Evolutionary conservation across 2,329 filamentous ascomycete species (phyloP), one percentile per base, ranked within the genome.

Genomic region (Ramularia collo-cygni): DNA sequence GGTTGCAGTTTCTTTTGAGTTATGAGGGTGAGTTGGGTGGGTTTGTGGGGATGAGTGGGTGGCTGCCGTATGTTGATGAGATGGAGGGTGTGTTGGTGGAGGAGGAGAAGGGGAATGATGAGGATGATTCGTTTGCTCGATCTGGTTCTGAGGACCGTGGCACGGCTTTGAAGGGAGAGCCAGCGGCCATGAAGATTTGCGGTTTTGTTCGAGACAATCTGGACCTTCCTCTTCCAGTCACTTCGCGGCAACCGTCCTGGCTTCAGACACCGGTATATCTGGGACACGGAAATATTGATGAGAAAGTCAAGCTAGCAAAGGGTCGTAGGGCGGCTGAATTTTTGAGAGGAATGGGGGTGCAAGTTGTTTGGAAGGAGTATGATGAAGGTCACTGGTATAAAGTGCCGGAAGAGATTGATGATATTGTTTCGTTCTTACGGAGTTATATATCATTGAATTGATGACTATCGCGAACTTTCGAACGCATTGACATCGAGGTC

Each of bases 1-100:
- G 61, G 0, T 46, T 75, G 8, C 58, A 66, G 14, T 47, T 64
- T 2, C 50, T 74, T 14, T 52, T 77, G 2, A 59, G 56, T 13
- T 62, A 51, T 48, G 38, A 46, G 17, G 32, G 24, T 3, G 5
- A 42, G 28, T 26, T 47, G n/a, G 44, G 37, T 9, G 44, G 33
- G n/a, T 43, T 38, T 16, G 35, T 47, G 9, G 44, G 44, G 6
- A 47, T 47, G 40, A 43, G 44, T 32, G 38, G 44, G n/a, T 47
- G 44, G 44, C 36, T 47, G 12, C 40, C 44, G 12, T 38, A 33
- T 24, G 30, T 18, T 12, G 31, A 37, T 16, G 29, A 14, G 8
- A 42, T 46, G 4, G 35, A 35, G 28, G 15, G 24, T 3, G 29
- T 38, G 13, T 21, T 45, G 13, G 10, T 38, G 14, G 33, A 15